Conservation (phyloP, 352 stramenopile species). For the Peronosclerospora sorghi region DNA sequence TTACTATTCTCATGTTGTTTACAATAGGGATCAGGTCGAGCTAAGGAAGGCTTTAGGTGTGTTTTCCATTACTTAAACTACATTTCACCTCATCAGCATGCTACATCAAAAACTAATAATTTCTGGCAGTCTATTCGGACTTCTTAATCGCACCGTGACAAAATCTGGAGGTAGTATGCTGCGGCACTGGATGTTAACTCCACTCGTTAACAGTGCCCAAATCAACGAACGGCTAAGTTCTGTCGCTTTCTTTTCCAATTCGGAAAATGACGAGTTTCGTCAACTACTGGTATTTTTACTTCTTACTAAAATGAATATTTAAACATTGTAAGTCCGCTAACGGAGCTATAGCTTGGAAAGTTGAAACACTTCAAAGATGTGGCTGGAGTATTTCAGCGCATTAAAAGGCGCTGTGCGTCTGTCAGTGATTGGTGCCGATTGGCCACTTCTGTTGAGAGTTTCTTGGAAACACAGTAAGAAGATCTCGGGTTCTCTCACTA, state of each 20-base stretch:
- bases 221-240: constrained; percentile 49
- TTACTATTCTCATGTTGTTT: constrained; percentile 1
- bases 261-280: constrained; percentile 46
- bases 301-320: neutral
- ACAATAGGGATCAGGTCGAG: constrained; percentile 41
- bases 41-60: constrained; percentile 81
- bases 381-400: constrained; percentile 42
- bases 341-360: constrained; percentile 30
- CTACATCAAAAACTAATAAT: neutral
- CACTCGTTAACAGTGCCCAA: constrained; percentile 29
- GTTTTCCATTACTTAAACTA: neutral
- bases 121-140: constrained; percentile 44
- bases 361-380: constrained; percentile 61
- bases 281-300: constrained; percentile 39
- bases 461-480: constrained; percentile 47
- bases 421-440: constrained; percentile 59
- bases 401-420: constrained; percentile 53
- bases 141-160: constrained; percentile 74
- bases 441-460: constrained; percentile 43
- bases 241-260: constrained; percentile 44
- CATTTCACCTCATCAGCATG: neutral
- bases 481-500: neutral
- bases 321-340: constrained; percentile 1
- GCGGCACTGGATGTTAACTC: constrained; percentile 69
- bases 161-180: constrained; percentile 50